Conservation (phyloP, 441 rosid genomes). For the Gossypium davidsonii region DNA sequence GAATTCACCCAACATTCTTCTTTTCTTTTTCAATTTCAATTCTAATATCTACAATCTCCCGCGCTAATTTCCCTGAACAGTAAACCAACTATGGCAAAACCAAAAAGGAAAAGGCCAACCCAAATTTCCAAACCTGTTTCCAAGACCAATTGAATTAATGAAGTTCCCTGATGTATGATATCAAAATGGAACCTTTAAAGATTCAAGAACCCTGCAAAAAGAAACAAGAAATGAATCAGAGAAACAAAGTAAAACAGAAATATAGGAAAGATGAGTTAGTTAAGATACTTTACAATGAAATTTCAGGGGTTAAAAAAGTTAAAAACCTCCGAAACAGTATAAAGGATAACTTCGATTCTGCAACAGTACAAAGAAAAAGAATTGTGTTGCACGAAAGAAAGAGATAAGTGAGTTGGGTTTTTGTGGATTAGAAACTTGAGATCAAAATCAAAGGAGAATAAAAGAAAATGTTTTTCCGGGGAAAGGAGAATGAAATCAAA, state of each 20-base stretch:
- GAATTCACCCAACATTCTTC: slow-evolving; percentile 47
- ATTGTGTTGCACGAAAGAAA: background rate
- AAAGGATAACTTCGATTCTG: slow-evolving; percentile 21
- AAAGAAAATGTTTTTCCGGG: background rate
- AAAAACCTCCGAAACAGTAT: background rate
- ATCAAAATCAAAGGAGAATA: background rate
- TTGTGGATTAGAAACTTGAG: background rate
- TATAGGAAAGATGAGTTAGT: background rate
- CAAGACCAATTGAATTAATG: background rate
- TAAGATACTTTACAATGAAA: slow-evolving; percentile 12
- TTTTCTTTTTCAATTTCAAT: background rate
- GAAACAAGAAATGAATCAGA: background rate
- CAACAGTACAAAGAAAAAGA: too few species aligned
- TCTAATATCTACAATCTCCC: slow-evolving; percentile 1
- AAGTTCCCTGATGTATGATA: background rate
- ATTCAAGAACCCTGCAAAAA: background rate
- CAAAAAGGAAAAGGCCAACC: background rate
- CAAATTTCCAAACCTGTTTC: background rate
- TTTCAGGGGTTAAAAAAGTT: background rate
- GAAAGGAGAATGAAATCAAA: background rate
- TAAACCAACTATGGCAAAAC: too few species aligned
- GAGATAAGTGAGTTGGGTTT: background rate
- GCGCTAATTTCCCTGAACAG: slow-evolving; percentile 17
- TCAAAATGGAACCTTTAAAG: background rate
- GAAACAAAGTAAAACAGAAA: background rate